Base-by-base conservation (phyloP, 108 stramenopile species). In the Cyclotella kingstonii region DNA sequence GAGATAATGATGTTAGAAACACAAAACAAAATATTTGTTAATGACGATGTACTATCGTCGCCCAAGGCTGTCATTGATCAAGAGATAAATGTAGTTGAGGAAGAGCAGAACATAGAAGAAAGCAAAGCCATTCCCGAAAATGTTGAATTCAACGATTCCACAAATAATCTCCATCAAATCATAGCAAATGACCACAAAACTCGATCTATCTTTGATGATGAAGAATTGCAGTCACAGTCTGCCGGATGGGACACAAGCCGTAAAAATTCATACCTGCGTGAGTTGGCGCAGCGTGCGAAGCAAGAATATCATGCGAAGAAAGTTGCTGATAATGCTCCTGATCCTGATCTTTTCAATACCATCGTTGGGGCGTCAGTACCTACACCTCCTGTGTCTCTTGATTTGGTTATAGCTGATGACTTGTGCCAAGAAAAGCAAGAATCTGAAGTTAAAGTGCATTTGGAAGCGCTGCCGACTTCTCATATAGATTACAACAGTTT, bases 401-500 rank as follows among this genome's bases (percentile, higher is more conserved):
- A 31, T 6, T 54, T 52, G 36, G 36, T 38, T 38, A 38, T n/a
- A n/a, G n/a, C n/a, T 44, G 45, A 49, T 12, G 35, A 49, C 31
- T 51, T 17, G 2, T 40, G 26, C 25, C 26, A 39, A 25, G 12
- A 42, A 28, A 12, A 12, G 17, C 19, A 48, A 25, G 22, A 25
- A 17, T 5, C n/a, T 41, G 44, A 29, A 2, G 19, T 19, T 43
- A 30, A 5, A 33, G 38, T 43, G 6, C 17, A 9, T 18, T 0
- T 34, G 21, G 60, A 22, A 12, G 36, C 35, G 11, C 47, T 61
- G 46, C 6, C 58, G 30, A 23, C 31, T 2, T 66, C 70, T 27
- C 59, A 63, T 33, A 68, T 58, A 10, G 80, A 81, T 29, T 91
- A 91, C 65, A 68, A 63, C 42, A 79, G 49, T 40, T 85, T 88